Evolutionary conservation across 2,329 filamentous ascomycete species (phyloP).

Genomic region (Biscogniauxia marginata): DNA sequence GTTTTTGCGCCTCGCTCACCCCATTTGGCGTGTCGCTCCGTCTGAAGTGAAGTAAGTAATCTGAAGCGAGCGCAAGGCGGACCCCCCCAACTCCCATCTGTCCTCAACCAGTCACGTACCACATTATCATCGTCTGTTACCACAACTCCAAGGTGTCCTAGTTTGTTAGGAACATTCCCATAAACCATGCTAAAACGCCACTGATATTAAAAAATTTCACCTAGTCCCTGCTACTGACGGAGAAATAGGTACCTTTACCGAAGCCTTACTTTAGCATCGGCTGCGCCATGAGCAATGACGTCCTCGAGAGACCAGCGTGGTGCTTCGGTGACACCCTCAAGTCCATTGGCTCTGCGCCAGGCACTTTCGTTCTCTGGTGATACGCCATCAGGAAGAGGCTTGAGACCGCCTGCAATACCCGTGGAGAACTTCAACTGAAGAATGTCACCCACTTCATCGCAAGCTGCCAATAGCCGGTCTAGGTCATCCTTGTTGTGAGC

Average conservation of each 20-base stretch:
- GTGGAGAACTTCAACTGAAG: slow-evolving; percentile 97
- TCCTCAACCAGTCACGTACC: slow-evolving; percentile 18
- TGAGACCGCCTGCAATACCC: slow-evolving; percentile 84
- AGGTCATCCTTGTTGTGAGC: slow-evolving; percentile 98
- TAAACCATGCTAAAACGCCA: slow-evolving; percentile 25
- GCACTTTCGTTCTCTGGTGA: slow-evolving; percentile 70
- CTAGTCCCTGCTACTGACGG: background rate
- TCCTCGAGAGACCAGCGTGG: slow-evolving; percentile 86
- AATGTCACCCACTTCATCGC: slow-evolving; percentile 88
- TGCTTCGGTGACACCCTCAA: slow-evolving; percentile 71
- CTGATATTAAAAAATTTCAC: slow-evolving; percentile 13
- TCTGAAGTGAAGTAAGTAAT: slow-evolving; percentile 28
- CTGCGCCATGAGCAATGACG: slow-evolving; percentile 70
- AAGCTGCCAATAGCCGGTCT: slow-evolving; percentile 83
- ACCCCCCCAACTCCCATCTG: slow-evolving; percentile 16
- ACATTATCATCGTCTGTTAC: slow-evolving; percentile 20
- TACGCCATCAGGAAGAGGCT: slow-evolving; percentile 71
- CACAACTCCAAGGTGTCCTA: slow-evolving; percentile 34
- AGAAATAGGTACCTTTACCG: slow-evolving; percentile 44
- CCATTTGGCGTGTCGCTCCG: slow-evolving; percentile 18
- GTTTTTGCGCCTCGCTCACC: slow-evolving; percentile 18
- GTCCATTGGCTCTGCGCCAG: slow-evolving; percentile 58
- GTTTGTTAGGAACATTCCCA: slow-evolving; percentile 22
- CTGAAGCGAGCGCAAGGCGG: slow-evolving; percentile 28
- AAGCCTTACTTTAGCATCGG: slow-evolving; percentile 72